Conservation (phyloP, 495 filamentous ascomycete genomes). For the Corynascus novoguineensis region DNA sequence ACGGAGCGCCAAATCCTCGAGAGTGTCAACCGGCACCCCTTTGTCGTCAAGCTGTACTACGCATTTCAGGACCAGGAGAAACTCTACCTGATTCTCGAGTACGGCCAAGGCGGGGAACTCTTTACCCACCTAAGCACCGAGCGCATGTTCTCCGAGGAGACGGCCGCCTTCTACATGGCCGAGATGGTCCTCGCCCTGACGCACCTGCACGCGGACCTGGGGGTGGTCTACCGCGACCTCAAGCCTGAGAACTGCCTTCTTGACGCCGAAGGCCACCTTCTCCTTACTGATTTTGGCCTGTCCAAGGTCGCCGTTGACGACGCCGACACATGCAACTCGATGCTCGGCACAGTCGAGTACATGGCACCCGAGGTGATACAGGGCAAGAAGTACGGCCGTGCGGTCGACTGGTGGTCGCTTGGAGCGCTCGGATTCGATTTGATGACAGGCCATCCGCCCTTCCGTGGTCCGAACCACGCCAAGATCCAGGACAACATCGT, state of each 20-base stretch:
- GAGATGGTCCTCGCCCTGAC: slow-evolving; percentile 92
- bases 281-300: slow-evolving; percentile 94
- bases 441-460: slow-evolving; percentile 83
- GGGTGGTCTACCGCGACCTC: slow-evolving; percentile 92
- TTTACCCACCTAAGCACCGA: slow-evolving; percentile 86
- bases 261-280: slow-evolving; percentile 82
- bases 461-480: slow-evolving; percentile 79
- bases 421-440: slow-evolving; percentile 89
- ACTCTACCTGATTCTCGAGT: slow-evolving; percentile 95
- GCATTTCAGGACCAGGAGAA: slow-evolving; percentile 98
- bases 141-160: slow-evolving; percentile 84
- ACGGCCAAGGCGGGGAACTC: slow-evolving; percentile 94
- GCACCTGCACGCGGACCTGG: slow-evolving; percentile 83
- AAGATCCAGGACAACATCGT: slow-evolving; percentile 93
- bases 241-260: slow-evolving; percentile 98
- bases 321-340: slow-evolving; percentile 74
- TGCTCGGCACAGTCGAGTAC: slow-evolving; percentile 93
- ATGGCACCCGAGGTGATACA: slow-evolving; percentile 95
- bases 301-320: slow-evolving; percentile 92
- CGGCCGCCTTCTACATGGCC: slow-evolving; percentile 94
- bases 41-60: slow-evolving; percentile 95
- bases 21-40: slow-evolving; percentile 90
- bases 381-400: slow-evolving; percentile 80
- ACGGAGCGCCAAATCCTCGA: slow-evolving; percentile 92
- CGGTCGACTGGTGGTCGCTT: slow-evolving; percentile 98